These are phyloP conservation scores for Chloroidium sp. DNA, from an alignment of 163 green algal genomes.

Conservation along the genomic window DNA sequence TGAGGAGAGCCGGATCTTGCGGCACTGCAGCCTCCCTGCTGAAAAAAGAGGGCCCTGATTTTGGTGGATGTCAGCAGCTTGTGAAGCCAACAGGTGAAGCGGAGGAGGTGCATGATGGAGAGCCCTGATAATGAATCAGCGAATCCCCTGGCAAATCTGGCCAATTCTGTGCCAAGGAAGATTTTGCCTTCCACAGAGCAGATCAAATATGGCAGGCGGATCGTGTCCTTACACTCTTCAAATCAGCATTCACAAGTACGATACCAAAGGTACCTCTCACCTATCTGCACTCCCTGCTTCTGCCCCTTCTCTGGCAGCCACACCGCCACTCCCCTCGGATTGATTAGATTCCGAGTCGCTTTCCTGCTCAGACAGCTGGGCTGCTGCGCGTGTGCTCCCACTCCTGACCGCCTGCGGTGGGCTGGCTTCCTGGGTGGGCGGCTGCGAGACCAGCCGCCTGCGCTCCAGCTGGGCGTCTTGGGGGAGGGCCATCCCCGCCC, in stretches of 20 bases:
- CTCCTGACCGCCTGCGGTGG: background rate
- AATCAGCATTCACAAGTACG: too few species aligned
- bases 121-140: too few species aligned
- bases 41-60: background rate
- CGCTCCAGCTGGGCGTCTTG: slow-evolving; percentile 10
- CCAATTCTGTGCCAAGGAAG: too few species aligned
- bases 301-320: background rate
- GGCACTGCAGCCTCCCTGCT: background rate
- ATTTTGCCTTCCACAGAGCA: too few species aligned
- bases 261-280: background rate
- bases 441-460: slow-evolving; percentile 5
- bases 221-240: too few species aligned
- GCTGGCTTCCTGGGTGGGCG: background rate
- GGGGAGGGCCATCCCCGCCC: slow-evolving; percentile 29
- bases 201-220: too few species aligned
- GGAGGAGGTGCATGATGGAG: background rate
- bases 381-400: background rate
- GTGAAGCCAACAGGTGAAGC: background rate
- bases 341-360: background rate
- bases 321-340: background rate
- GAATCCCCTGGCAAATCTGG: too few species aligned
- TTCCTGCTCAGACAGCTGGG: background rate
- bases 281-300: background rate
- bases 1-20: background rate
- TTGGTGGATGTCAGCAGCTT: background rate